Evolutionary conservation across 2,329 filamentous ascomycete species (phyloP).

Genomic region (Arachnomyces sp.): DNA sequence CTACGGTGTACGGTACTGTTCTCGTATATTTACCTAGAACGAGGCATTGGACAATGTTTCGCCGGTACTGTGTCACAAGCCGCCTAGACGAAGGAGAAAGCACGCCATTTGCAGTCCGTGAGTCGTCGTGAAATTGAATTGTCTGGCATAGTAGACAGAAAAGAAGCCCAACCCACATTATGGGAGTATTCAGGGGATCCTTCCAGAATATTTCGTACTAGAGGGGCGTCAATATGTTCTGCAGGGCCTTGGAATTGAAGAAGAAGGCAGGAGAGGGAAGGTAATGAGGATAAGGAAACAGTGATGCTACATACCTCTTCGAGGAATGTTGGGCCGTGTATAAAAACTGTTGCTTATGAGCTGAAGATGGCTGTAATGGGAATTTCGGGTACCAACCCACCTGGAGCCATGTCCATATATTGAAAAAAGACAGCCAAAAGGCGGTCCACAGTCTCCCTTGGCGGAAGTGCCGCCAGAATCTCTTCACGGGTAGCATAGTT

Average conservation of each 20-base stretch:
- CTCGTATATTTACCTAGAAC: constrained; percentile 21
- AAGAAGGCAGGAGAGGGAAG: too few relatives aligned
- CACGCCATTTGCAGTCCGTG: background rate
- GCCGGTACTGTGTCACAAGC: constrained; percentile 4
- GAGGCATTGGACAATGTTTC: constrained; percentile 21
- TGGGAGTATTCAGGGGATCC: constrained; percentile 3
- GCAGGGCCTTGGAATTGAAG: too few relatives aligned
- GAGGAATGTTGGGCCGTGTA: constrained; percentile 7
- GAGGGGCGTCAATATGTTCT: too few relatives aligned
- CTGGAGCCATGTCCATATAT: constrained; percentile 1
- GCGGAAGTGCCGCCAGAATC: constrained; percentile 22
- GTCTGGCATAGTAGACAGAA: constrained; percentile 7
- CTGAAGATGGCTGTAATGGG: background rate
- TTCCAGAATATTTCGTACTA: constrained; percentile 10
- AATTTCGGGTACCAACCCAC: constrained; percentile 2
- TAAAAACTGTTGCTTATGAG: background rate
- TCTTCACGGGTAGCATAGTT: constrained; percentile 20
- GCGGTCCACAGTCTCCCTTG: constrained; percentile 20
- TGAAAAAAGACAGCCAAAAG: constrained; percentile 13
- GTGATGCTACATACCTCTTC: constrained; percentile 10
- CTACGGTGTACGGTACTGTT: constrained; percentile 20
- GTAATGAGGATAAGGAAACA: too few relatives aligned
- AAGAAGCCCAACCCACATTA: constrained; percentile 9
- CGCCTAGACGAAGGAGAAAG: background rate
- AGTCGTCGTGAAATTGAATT: constrained; percentile 4